Evolutionary conservation across 331 rosid species (phyloP).

Genomic region (Quercus tomentella): DNA sequence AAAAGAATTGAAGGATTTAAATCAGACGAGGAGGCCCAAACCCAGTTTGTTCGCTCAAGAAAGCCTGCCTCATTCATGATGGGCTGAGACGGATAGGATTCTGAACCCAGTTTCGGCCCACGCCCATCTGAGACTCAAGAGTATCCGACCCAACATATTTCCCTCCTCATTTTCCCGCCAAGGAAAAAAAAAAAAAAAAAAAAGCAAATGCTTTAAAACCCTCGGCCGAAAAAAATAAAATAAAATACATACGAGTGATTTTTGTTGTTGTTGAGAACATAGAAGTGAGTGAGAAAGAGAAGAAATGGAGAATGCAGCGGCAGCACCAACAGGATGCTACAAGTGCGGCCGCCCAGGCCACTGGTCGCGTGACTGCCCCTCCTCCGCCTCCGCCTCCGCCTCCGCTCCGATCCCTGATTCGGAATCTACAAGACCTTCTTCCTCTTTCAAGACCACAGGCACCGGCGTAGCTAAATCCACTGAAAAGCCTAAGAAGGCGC

Average conservation of each 20-base stretch:
- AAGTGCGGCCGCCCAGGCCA: constrained; percentile 97
- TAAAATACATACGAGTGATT: too few species aligned
- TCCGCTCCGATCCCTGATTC: constrained; percentile 22
- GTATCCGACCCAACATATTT: too few species aligned
- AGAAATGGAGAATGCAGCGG: constrained; percentile 26
- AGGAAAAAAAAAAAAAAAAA: not conserved
- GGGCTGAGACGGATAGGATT: too few species aligned
- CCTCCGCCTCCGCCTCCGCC: constrained; percentile 35
- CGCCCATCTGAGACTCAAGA: too few species aligned
- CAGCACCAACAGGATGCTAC: constrained; percentile 81
- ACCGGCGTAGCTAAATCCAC: constrained; percentile 2
- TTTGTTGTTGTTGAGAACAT: too few species aligned
- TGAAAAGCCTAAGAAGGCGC: constrained; percentile 60
- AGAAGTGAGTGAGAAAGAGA: not conserved
- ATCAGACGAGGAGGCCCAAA: too few species aligned
- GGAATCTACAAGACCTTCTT: constrained; percentile 12
- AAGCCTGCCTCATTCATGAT: too few species aligned
- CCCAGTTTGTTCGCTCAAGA: too few species aligned
- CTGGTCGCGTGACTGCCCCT: constrained; percentile 96
- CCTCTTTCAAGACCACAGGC: constrained; percentile 21
- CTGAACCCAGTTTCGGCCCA: too few species aligned
- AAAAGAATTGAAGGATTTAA: too few species aligned
- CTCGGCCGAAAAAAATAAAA: too few species aligned
- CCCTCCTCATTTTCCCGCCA: too few species aligned
- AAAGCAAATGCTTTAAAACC: not conserved